Evolutionary conservation across 805 yeast genomes (phyloP).

Genomic region (Starmerella powellii): DNA sequence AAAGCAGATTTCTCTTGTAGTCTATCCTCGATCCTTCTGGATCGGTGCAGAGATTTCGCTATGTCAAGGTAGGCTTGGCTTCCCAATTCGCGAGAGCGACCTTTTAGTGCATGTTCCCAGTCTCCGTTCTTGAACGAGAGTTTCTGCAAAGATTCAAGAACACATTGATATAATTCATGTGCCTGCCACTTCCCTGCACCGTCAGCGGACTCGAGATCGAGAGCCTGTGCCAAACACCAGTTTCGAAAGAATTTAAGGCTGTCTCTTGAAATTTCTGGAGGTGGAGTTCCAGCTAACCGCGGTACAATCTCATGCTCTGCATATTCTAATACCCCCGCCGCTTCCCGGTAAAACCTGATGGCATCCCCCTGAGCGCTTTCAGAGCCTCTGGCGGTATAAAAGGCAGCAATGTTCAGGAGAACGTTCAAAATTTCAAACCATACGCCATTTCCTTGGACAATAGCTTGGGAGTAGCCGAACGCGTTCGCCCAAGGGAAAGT

Average conservation of each 20-base stretch:
- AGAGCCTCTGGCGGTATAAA: conserved; percentile 47
- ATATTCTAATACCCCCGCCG: conserved; percentile 3
- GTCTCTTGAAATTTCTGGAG: conserved; percentile 4
- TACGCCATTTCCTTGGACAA: conserved; percentile 38
- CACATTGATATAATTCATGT: no score
- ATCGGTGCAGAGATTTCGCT: background rate
- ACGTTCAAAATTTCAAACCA: conserved; percentile 51
- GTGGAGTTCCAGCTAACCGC: background rate
- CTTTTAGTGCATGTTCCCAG: background rate
- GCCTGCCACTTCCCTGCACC: background rate
- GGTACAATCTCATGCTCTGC: background rate
- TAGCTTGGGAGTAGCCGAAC: conserved; percentile 42
- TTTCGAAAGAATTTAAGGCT: background rate
- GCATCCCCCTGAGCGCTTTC: conserved; percentile 30
- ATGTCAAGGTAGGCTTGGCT: background rate
- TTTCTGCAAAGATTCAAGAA: no score
- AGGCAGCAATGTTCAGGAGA: conserved; percentile 55
- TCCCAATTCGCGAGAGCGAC: background rate
- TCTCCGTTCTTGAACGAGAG: background rate
- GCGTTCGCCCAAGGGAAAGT: conserved; percentile 53
- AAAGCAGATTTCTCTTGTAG: background rate
- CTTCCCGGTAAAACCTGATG: background rate
- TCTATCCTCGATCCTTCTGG: conserved; percentile 1
- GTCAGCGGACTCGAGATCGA: background rate
- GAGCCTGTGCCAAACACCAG: background rate